Conservation (phyloP, 192 early-diverging fungal genomes). For the Coemansia sp. region DNA sequence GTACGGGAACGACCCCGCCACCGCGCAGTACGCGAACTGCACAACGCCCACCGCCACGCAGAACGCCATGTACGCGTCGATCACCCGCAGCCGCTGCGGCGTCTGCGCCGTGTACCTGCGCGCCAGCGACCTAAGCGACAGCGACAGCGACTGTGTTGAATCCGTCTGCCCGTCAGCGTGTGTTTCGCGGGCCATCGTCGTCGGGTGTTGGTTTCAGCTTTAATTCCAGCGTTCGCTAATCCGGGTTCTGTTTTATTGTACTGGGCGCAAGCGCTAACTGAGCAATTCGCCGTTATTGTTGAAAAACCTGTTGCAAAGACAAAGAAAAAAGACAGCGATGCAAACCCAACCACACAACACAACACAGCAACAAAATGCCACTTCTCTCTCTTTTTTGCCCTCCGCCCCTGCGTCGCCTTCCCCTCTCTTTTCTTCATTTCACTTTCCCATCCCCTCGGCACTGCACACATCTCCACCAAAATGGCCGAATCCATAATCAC, state of each 20-base stretch:
- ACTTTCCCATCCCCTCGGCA: too few relatives aligned
- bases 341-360: background rate
- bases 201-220: too few relatives aligned
- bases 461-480: too few relatives aligned
- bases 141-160: too few relatives aligned
- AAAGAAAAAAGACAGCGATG: slow-evolving; percentile 1
- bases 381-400: background rate
- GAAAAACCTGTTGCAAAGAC: background rate
- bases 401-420: background rate
- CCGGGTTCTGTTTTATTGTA: background rate
- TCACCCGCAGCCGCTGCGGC: slow-evolving; percentile 76
- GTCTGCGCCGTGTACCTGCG: slow-evolving; percentile 63
- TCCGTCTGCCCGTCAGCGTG: background rate
- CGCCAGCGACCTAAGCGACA: slow-evolving; percentile 16
- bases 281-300: too few relatives aligned
- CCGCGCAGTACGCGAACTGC: slow-evolving; percentile 84
- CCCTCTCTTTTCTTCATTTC: background rate
- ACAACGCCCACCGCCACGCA: slow-evolving; percentile 85
- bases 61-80: slow-evolving; percentile 92
- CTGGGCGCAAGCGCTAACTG: background rate
- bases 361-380: background rate
- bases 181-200: background rate
- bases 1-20: slow-evolving; percentile 94
- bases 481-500: slow-evolving; percentile 48
- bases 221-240: too few relatives aligned